These are phyloP conservation scores for Bolboschoenus planiculmis DNA, from an alignment of 176 grass and related monocot genomes.

Conservation along the genomic window DNA sequence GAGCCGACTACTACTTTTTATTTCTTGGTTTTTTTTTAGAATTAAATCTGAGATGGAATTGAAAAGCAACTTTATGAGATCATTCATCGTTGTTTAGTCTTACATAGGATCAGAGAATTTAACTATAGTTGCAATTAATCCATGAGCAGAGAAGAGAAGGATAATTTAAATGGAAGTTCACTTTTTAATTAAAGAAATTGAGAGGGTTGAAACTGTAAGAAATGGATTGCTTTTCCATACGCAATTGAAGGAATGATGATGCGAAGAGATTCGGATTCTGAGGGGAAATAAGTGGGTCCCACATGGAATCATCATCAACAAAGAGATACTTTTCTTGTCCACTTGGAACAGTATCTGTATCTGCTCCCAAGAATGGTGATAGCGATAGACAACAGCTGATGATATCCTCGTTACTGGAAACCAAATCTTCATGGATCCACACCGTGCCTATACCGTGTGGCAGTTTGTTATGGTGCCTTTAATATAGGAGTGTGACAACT, in stretches of 20 bases:
- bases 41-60: no score
- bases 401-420: background rate
- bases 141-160: background rate
- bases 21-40: no score
- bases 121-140: background rate
- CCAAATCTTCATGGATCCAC: background rate
- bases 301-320: conserved; percentile 26
- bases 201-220: background rate
- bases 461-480: background rate
- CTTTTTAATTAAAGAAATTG: background rate
- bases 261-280: background rate
- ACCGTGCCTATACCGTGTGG: background rate
- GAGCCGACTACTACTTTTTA: no score
- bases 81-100: background rate
- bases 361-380: conserved; percentile 15
- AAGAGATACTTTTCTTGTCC: conserved; percentile 59
- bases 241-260: background rate
- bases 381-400: background rate
- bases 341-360: conserved; percentile 35
- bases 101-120: background rate
- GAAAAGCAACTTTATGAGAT: no score
- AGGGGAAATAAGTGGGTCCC: conserved; percentile 18
- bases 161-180: background rate
- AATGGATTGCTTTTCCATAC: background rate
- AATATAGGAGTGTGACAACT: background rate